Conservation (phyloP, 345 rosid genomes). For the Noccaea bulbosa region DNA sequence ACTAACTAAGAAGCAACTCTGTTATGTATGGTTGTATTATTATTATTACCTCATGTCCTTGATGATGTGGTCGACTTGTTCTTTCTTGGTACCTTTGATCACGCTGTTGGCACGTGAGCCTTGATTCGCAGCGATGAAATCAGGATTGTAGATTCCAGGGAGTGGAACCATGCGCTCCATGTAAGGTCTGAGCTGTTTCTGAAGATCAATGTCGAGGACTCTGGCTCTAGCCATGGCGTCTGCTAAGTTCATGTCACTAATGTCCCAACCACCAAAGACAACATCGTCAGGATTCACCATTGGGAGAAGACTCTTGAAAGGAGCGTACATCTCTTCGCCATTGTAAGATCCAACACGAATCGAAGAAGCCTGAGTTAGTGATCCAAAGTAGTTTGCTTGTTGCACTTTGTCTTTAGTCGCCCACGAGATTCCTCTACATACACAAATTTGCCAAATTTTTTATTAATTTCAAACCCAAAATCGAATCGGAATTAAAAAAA, state of each 20-base stretch:
- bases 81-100: slow-evolving; percentile 87
- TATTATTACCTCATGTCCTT: slow-evolving; percentile 76
- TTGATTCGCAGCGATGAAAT: slow-evolving; percentile 98
- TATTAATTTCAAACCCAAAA: not conserved
- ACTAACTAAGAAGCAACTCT: slow-evolving; percentile 9
- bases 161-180: slow-evolving; percentile 97
- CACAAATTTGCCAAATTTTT: not conserved
- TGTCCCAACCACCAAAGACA: slow-evolving; percentile 99
- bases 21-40: not conserved
- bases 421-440: slow-evolving; percentile 94
- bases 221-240: slow-evolving; percentile 96
- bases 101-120: slow-evolving; percentile 89
- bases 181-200: slow-evolving; percentile 92
- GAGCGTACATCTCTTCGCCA: slow-evolving; percentile 98
- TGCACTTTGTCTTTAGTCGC: slow-evolving; percentile 97
- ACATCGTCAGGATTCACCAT: slow-evolving; percentile 95
- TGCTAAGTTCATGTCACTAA: slow-evolving; percentile 93
- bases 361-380: slow-evolving; percentile 89
- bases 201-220: slow-evolving; percentile 90
- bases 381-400: slow-evolving; percentile 96
- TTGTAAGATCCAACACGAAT: slow-evolving; percentile 94
- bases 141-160: slow-evolving; percentile 85
- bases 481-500: not conserved
- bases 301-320: slow-evolving; percentile 95
- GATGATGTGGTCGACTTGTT: slow-evolving; percentile 80